Percentiles rank a stretch among this genome's conserved stretches.
Evolutionary conservation across 2,329 filamentous ascomycete genomes (phyloP).

Genomic region (Samsoniella hepiali): DNA sequence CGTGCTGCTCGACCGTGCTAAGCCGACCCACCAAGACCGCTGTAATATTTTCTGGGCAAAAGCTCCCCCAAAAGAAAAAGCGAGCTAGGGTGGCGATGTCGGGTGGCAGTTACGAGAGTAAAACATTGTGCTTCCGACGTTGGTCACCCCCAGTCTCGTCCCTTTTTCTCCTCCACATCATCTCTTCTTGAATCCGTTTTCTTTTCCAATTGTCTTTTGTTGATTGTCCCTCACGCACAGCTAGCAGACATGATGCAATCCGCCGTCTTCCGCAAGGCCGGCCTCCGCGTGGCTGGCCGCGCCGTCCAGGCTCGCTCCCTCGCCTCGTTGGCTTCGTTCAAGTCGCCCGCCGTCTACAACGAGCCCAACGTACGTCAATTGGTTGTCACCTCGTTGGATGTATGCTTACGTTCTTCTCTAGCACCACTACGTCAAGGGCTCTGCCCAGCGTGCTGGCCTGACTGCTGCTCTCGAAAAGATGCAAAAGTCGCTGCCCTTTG

Average conservation of each 20-base stretch:
- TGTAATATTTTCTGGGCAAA: background rate
- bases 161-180: background rate
- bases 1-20: conserved; percentile 8
- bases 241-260: conserved; percentile 31
- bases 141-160: background rate
- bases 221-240: background rate
- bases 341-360: conserved; percentile 80
- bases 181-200: conserved; percentile 7
- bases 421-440: conserved; percentile 87
- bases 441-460: conserved; percentile 72
- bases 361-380: conserved; percentile 80
- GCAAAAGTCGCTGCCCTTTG: conserved; percentile 65
- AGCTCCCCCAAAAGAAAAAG: conserved; percentile 2
- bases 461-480: conserved; percentile 68
- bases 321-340: conserved; percentile 76
- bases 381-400: background rate
- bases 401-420: conserved; percentile 35
- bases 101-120: conserved; percentile 11
- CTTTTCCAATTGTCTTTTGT: conserved; percentile 21
- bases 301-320: conserved; percentile 32
- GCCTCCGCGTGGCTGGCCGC: conserved; percentile 31
- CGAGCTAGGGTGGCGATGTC: conserved; percentile 8
- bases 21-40: conserved; percentile 5
- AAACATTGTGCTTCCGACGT: conserved; percentile 9
- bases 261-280: conserved; percentile 32